Conservation (phyloP, 192 early-diverging fungal species). For the Coemansia sp. region DNA sequence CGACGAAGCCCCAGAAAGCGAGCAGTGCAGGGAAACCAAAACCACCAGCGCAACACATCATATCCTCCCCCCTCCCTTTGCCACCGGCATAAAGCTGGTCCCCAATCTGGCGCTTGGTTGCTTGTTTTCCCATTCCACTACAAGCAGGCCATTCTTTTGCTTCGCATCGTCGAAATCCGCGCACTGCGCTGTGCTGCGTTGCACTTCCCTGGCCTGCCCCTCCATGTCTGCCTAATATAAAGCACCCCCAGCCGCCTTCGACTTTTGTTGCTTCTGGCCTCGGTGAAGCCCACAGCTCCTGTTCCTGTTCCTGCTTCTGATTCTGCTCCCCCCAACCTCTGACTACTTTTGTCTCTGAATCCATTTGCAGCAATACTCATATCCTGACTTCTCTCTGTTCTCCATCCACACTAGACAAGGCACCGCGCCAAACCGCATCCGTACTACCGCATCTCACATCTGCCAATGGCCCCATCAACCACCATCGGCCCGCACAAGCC, state of each 20-base stretch:
- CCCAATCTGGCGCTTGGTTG: constrained; percentile 1
- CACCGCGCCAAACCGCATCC: background rate
- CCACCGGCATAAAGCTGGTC: constrained; percentile 13
- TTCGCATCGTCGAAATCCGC: constrained; percentile 8
- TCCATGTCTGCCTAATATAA: constrained; percentile 20
- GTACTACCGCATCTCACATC: background rate
- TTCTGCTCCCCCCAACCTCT: background rate
- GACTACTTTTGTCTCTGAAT: background rate
- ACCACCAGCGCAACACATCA: background rate
- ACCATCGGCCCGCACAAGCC: constrained; percentile 41
- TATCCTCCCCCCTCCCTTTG: constrained; percentile 14
- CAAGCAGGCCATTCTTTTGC: constrained; percentile 21
- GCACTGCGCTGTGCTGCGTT: constrained; percentile 8
- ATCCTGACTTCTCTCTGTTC: background rate
- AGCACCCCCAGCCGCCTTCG: constrained; percentile 16
- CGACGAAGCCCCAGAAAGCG: background rate
- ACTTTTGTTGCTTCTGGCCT: constrained; percentile 1
- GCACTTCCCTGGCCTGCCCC: background rate
- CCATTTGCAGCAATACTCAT: background rate
- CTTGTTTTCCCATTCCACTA: constrained; percentile 41
- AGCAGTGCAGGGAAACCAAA: background rate
- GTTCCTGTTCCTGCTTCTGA: constrained; percentile 3
- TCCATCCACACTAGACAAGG: background rate
- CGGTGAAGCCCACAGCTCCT: background rate
- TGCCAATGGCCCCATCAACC: constrained; percentile 28